A percentile compares a stretch with the other conserved stretches of the same genome.
Conservation (phyloP, 169 alveolate species). For the Plasmodium vinckei region DNA sequence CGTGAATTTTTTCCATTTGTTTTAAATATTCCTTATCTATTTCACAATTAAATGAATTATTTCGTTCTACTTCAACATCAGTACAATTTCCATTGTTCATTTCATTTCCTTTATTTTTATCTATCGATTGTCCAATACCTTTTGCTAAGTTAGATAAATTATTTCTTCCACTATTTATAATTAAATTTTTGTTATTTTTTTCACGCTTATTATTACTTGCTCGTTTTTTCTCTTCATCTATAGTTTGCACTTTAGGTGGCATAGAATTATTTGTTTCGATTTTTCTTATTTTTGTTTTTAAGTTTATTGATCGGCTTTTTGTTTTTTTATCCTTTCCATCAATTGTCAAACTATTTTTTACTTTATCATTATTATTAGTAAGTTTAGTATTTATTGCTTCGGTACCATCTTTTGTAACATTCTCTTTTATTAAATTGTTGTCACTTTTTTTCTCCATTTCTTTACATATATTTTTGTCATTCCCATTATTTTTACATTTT, state of each 20-base stretch:
- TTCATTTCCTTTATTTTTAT: too few relatives aligned
- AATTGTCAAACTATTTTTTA: not conserved
- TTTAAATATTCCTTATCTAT: constrained; percentile 5
- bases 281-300: constrained; percentile 21
- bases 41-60: constrained; percentile 4
- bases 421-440: not conserved
- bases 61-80: not conserved
- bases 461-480: constrained; percentile 1
- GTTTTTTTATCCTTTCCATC: constrained; percentile 12
- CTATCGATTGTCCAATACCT: too few relatives aligned
- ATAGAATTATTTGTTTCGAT: not conserved
- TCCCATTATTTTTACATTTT: not conserved
- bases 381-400: not conserved
- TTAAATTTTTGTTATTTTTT: not conserved
- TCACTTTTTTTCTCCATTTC: constrained; percentile 4
- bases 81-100: too few relatives aligned
- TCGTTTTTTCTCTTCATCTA: too few relatives aligned
- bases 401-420: not conserved
- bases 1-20: constrained; percentile 28
- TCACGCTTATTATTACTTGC: not conserved
- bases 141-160: not conserved
- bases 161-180: not conserved
- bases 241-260: too few relatives aligned
- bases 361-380: not conserved
- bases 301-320: not conserved